A percentile compares a stretch with the other conserved stretches of the same genome.
phyloP scores from a whole-genome alignment of 352 stramenopile genomes.

The Phytophthora rubi region DNA sequence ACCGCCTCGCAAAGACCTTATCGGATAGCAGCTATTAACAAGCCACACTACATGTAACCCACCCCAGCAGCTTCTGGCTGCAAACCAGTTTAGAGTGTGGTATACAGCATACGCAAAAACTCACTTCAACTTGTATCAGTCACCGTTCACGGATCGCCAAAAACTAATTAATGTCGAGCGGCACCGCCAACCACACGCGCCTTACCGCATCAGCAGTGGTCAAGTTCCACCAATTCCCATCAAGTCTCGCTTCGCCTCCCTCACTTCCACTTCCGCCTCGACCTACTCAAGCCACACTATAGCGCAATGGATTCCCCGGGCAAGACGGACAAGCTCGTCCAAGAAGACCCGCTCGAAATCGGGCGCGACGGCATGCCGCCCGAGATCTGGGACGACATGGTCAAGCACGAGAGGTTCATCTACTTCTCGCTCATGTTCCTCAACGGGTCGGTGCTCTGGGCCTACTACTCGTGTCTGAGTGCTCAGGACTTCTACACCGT shows the following conservation, averaged over 20 bases:
- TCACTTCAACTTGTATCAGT: slow-evolving; percentile 34
- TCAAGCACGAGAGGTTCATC: slow-evolving; percentile 50
- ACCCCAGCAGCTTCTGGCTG: neutral
- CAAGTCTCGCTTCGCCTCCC: slow-evolving; percentile 1
- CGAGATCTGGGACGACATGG: slow-evolving; percentile 65
- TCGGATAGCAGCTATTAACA: too few relatives aligned
- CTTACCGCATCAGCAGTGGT: slow-evolving; percentile 14
- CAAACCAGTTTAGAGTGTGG: slow-evolving; percentile 7
- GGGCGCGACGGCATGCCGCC: slow-evolving; percentile 49
- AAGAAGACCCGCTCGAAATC: slow-evolving; percentile 30
- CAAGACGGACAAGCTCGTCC: slow-evolving; percentile 49
- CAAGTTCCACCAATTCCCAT: slow-evolving; percentile 3
- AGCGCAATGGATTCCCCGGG: slow-evolving; percentile 27
- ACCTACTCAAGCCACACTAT: neutral
- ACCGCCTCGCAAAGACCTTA: neutral
- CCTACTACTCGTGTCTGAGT: slow-evolving; percentile 73
- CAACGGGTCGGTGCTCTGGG: slow-evolving; percentile 70
- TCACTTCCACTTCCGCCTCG: slow-evolving; percentile 17
- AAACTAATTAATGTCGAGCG: slow-evolving; percentile 21
- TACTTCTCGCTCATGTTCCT: slow-evolving; percentile 76
- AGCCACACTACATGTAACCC: too few relatives aligned
- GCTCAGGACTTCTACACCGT: slow-evolving; percentile 63
- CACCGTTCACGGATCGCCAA: slow-evolving; percentile 6
- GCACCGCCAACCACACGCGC: slow-evolving; percentile 13
- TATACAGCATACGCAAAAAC: slow-evolving; percentile 7